Evolutionary conservation across 371 early-diverging fungal species (phyloP).

Genomic region (Syncephalastrum sp.): DNA sequence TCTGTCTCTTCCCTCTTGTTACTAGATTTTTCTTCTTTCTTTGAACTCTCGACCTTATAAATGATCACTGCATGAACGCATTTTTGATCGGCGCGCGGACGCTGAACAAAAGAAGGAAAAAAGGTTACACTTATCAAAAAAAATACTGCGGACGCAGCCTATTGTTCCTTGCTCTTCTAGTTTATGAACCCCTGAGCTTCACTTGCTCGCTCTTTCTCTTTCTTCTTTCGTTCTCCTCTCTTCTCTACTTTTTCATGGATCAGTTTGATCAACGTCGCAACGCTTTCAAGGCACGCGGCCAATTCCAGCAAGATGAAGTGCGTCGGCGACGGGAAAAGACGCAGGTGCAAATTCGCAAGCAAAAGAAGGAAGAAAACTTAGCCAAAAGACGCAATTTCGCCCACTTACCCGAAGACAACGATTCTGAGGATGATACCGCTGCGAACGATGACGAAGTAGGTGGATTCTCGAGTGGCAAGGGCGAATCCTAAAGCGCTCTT

Average conservation of each 20-base stretch:
- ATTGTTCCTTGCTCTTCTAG: no score
- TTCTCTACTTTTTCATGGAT: not conserved
- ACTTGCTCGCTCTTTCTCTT: not conserved
- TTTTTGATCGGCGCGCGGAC: no score
- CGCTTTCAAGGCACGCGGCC: conserved; percentile 77
- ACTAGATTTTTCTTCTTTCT: no score
- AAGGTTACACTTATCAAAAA: no score
- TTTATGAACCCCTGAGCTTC: not conserved
- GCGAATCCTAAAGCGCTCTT: not conserved
- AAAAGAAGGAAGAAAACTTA: conserved; percentile 93
- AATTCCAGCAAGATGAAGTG: conserved; percentile 85
- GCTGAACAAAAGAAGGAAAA: no score
- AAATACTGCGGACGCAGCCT: no score
- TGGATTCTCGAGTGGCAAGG: not conserved
- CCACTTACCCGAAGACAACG: conserved; percentile 41
- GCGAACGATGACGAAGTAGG: conserved; percentile 30
- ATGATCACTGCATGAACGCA: no score
- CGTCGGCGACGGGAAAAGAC: conserved; percentile 90
- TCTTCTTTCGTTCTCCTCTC: not conserved
- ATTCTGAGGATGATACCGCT: conserved; percentile 84
- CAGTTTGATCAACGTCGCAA: conserved; percentile 17
- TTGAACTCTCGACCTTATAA: no score
- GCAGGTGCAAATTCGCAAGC: conserved; percentile 92
- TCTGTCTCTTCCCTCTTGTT: no score
- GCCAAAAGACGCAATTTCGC: conserved; percentile 90